These are phyloP conservation scores for Pleurotus salmoneostramineus DNA, from an alignment of 768 basidiomycete species.

Conservation along the genomic window DNA sequence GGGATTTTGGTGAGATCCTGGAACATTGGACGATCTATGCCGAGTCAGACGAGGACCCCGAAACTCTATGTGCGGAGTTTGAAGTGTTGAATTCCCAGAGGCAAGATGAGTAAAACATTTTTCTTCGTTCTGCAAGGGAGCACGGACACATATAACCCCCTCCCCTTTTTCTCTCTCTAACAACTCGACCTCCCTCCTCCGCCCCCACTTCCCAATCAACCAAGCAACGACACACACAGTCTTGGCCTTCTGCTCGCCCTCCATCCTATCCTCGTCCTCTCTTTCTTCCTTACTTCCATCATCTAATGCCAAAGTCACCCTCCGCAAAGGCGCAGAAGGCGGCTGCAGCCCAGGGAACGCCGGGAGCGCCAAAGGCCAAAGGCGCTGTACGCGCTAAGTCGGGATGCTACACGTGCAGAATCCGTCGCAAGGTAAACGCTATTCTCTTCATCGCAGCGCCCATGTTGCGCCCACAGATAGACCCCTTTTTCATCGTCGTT, in stretches of 20 bases:
- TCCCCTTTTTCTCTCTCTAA: not conserved
- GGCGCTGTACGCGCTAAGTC: slow-evolving; percentile 83
- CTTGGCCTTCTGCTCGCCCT: slow-evolving; percentile 7
- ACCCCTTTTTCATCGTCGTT: slow-evolving; percentile 9
- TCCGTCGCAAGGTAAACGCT: slow-evolving; percentile 67
- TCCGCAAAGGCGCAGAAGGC: slow-evolving; percentile 28
- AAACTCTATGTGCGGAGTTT: not conserved
- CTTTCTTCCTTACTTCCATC: slow-evolving; percentile 22
- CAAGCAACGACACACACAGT: not conserved
- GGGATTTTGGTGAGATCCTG: not conserved
- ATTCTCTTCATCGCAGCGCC: slow-evolving; percentile 13
- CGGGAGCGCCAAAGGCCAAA: slow-evolving; percentile 64
- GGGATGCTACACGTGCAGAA: slow-evolving; percentile 86
- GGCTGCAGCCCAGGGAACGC: slow-evolving; percentile 32
- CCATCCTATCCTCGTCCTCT: slow-evolving; percentile 10
- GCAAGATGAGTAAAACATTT: too few relatives aligned
- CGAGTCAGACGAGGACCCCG: not conserved
- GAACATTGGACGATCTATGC: not conserved
- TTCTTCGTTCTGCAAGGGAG: too few relatives aligned
- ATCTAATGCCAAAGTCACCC: slow-evolving; percentile 38
- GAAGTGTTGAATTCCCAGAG: not conserved
- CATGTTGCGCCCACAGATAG: slow-evolving; percentile 1
- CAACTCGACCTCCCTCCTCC: slow-evolving; percentile 1
- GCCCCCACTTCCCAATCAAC: not conserved
- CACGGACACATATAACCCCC: too few relatives aligned